Percentiles rank a stretch among this genome's conserved stretches.
These are phyloP conservation scores for Plectosphaerella cucumerina DNA, from an alignment of 2,329 filamentous ascomycete genomes.

Conservation along the genomic window DNA sequence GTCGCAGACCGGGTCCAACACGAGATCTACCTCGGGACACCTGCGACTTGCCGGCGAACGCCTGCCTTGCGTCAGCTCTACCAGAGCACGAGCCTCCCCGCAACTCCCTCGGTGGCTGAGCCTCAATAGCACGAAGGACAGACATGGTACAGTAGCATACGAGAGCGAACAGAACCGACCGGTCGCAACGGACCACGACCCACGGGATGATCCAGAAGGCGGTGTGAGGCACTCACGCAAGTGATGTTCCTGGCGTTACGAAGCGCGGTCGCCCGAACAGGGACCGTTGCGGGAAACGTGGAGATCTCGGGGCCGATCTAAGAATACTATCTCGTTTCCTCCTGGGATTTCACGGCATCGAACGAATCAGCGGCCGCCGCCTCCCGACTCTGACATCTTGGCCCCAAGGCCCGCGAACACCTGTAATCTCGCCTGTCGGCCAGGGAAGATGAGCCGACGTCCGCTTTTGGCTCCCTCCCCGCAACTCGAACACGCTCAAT, in stretches of 20 bases:
- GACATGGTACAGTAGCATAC: too few species aligned
- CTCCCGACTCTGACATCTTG: not conserved
- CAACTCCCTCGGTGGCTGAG: not conserved
- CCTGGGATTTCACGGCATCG: not conserved
- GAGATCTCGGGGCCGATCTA: constrained; percentile 2
- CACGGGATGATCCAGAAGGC: too few species aligned
- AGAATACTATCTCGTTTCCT: not conserved
- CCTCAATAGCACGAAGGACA: too few species aligned
- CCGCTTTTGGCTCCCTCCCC: constrained; percentile 1
- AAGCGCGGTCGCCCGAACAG: not conserved
- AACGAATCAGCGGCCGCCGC: not conserved
- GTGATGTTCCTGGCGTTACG: too few species aligned
- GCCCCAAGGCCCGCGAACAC: not conserved
- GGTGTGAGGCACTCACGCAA: too few species aligned
- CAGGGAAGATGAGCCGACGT: not conserved
- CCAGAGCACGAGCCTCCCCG: not conserved
- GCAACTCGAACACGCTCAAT: not conserved
- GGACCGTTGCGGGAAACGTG: not conserved
- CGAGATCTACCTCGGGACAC: constrained; percentile 1
- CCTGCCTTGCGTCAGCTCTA: not conserved
- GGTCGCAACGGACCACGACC: too few species aligned
- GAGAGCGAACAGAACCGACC: too few species aligned
- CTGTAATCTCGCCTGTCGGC: constrained; percentile 1
- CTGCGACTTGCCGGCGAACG: not conserved
- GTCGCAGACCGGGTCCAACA: not conserved